Base-by-base conservation (phyloP, 192 early-diverging fungal species). In the Rhizophlyctis rosea region DNA sequence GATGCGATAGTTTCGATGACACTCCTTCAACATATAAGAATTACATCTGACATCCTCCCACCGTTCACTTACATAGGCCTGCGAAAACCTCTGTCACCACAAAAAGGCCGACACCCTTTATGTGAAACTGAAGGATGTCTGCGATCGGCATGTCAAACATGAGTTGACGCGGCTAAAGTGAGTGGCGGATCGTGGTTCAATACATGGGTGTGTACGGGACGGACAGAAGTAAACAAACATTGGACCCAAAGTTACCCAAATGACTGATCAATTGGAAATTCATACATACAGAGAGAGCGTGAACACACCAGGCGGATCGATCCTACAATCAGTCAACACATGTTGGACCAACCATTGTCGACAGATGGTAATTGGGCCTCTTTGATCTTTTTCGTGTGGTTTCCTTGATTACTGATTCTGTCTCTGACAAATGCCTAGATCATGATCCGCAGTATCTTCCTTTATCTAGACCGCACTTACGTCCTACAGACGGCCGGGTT, bases 401-500 rank as follows among this genome's bases (percentile, higher is more conserved):
- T n/a, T n/a, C n/a, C n/a, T n/a, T n/a, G n/a, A n/a, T n/a, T n/a
- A n/a, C n/a, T n/a, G n/a, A n/a, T n/a, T n/a, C n/a, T n/a, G n/a
- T n/a, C n/a, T n/a, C n/a, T n/a, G n/a, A n/a, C n/a, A n/a, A n/a
- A n/a, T 23, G 16, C 54, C 9, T 60, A 84, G 83, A 69, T 73
- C 3, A 74, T 89, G 76, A 91, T 96, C 44, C 78, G 87, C 30
- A 88, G 85, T 65, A 87, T 97, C 21, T 93, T 97, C 62, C 74
- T 97, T 54, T 94, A 93, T 63, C 74, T 97, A 51, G 95, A 97
- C 72, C 91, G 95, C 50, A 93, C 92, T 2, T 94, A 90, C 71
- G 88, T 91, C 21, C 75, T 92, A 33, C 88, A 92, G 50, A 88
- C 85, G 0, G 59, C 84, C 14, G 77, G 78, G 27, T 61, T 90